Percentiles rank a stretch among this genome's conserved stretches.
Conservation (phyloP, 2,329 filamentous ascomycete genomes). For the Aspergillus candidus region DNA sequence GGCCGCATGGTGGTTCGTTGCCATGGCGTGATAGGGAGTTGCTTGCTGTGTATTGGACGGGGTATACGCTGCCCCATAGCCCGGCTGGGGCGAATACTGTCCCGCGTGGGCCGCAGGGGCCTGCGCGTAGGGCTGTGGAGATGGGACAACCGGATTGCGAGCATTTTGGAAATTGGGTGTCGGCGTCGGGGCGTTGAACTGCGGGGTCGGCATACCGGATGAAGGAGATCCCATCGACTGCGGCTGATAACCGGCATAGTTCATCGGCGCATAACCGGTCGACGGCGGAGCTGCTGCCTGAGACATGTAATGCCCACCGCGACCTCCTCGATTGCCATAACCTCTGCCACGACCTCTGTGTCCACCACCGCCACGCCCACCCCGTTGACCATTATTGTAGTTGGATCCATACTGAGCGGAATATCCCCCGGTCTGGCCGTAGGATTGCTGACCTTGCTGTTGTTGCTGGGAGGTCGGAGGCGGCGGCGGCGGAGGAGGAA, state of each 20-base stretch:
- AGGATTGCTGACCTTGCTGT: constrained; percentile 17
- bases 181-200: constrained; percentile 19
- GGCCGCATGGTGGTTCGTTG: constrained; percentile 19
- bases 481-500: constrained; percentile 40
- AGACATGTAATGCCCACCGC: constrained; percentile 21
- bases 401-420: constrained; percentile 23
- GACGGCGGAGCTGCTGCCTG: constrained; percentile 18
- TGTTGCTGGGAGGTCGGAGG: constrained; percentile 27
- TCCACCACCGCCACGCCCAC: constrained; percentile 23
- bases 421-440: constrained; percentile 12
- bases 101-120: constrained; percentile 15
- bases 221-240: constrained; percentile 21
- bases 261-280: constrained; percentile 25
- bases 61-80: constrained; percentile 23
- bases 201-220: constrained; percentile 19
- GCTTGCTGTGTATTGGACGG: constrained; percentile 18
- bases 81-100: constrained; percentile 22
- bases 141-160: constrained; percentile 15
- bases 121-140: constrained; percentile 23
- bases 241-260: constrained; percentile 25
- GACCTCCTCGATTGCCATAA: constrained; percentile 26
- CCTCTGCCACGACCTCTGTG: constrained; percentile 32
- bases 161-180: constrained; percentile 18
- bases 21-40: constrained; percentile 14
- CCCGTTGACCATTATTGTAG: constrained; percentile 19